A percentile compares a stretch with the other conserved stretches of the same genome.
These are phyloP conservation scores for Linum lewisii DNA, from an alignment of 345 rosid genomes.

Conservation along the genomic window DNA sequence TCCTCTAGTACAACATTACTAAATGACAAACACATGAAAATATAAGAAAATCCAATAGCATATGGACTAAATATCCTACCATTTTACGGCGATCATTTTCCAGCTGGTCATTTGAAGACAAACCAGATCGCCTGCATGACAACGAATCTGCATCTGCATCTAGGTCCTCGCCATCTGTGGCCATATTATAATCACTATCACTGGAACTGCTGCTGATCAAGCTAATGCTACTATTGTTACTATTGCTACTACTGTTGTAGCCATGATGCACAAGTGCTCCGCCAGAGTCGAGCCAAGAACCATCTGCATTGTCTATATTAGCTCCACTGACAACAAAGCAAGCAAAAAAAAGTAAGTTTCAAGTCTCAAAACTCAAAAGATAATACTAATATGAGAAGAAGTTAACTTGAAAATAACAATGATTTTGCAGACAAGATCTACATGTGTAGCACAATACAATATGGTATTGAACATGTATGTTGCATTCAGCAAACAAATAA, in stretches of 20 bases:
- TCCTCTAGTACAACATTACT: too few relatives aligned
- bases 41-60: too few relatives aligned
- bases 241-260: conserved; percentile 87
- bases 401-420: neutral
- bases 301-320: conserved; percentile 51
- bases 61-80: conserved; percentile 24
- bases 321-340: conserved; percentile 42
- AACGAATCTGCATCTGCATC: conserved; percentile 99
- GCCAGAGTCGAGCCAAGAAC: conserved; percentile 52
- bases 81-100: conserved; percentile 55
- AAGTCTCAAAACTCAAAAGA: conserved; percentile 1
- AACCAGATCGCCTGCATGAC: conserved; percentile 81
- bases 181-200: conserved; percentile 71
- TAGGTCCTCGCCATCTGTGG: conserved; percentile 65
- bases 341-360: conserved; percentile 9
- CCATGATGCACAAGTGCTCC: conserved; percentile 46
- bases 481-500: neutral
- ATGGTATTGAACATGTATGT: neutral
- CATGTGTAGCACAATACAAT: too few relatives aligned
- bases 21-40: too few relatives aligned
- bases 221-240: conserved; percentile 88
- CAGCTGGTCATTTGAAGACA: conserved; percentile 61
- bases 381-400: neutral
- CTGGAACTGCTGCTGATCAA: conserved; percentile 82
- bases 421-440: neutral